Conservation (phyloP, 805 yeast species). For the Candida golubevii region DNA sequence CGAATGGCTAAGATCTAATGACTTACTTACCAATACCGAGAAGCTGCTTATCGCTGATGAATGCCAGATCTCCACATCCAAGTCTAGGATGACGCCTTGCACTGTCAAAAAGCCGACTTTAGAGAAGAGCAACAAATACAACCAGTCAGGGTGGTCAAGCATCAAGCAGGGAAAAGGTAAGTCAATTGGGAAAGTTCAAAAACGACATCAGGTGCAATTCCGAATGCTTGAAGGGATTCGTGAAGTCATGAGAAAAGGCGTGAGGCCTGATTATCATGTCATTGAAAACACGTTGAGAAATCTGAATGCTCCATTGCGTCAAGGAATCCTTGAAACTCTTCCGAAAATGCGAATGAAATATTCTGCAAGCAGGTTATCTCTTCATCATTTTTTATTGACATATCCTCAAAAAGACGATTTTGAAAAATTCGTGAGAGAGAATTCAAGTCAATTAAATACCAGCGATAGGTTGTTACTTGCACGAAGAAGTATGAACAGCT, state of each 20-base stretch:
- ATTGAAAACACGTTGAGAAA: constrained; percentile 29
- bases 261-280: constrained; percentile 32
- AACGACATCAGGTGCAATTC: constrained; percentile 25
- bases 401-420: constrained; percentile 18
- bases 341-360: constrained; percentile 23
- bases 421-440: constrained; percentile 12
- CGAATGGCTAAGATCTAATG: constrained; percentile 17
- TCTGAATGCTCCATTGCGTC: constrained; percentile 17
- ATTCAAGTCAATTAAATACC: constrained; percentile 17
- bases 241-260: constrained; percentile 31
- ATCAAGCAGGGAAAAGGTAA: constrained; percentile 15
- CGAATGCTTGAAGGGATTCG: constrained; percentile 31
- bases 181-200: constrained; percentile 9
- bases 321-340: constrained; percentile 21
- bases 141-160: constrained; percentile 21
- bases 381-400: constrained; percentile 11
- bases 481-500: constrained; percentile 28
- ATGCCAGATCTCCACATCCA: constrained; percentile 19
- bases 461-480: constrained; percentile 27
- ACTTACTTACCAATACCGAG: constrained; percentile 5
- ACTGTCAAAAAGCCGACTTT: constrained; percentile 13
- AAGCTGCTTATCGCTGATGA: constrained; percentile 11
- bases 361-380: constrained; percentile 16
- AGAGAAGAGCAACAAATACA: constrained; percentile 23
- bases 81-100: constrained; percentile 28